These are phyloP conservation scores for Syncephalastrum racemosum DNA, from an alignment of 371 early-diverging fungal genomes.

Conservation along the genomic window DNA sequence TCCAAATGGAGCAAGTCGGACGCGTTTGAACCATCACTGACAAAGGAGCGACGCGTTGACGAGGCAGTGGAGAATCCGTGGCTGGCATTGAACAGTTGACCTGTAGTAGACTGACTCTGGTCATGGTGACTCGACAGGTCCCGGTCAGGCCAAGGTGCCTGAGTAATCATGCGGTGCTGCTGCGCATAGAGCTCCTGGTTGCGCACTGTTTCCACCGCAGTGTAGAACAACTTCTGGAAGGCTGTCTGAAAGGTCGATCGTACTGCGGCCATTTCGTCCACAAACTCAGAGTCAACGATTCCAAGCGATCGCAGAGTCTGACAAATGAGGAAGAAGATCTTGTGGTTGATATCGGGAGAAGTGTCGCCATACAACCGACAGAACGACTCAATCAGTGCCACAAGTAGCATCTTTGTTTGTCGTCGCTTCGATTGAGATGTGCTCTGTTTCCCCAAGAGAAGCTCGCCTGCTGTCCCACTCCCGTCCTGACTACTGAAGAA, in stretches of 20 bases:
- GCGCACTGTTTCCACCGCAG: slow-evolving; percentile 73
- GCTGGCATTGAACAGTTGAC: too few species aligned
- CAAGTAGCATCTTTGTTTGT: slow-evolving; percentile 75
- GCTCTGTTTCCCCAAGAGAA: too few species aligned
- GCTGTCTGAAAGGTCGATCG: slow-evolving; percentile 80
- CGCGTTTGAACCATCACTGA: too few species aligned
- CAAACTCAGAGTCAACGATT: slow-evolving; percentile 81
- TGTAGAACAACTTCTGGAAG: slow-evolving; percentile 77
- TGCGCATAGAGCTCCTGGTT: slow-evolving; percentile 12
- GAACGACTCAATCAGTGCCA: slow-evolving; percentile 80
- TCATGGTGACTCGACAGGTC: too few species aligned
- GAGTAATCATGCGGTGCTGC: not conserved
- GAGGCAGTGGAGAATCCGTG: too few species aligned
- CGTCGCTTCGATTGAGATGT: slow-evolving; percentile 34
- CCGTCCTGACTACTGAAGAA: too few species aligned
- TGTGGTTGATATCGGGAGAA: slow-evolving; percentile 75
- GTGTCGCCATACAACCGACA: slow-evolving; percentile 81
- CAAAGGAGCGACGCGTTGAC: too few species aligned
- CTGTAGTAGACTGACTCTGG: too few species aligned
- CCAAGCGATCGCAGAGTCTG: slow-evolving; percentile 66
- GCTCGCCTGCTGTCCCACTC: too few species aligned
- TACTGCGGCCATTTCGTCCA: slow-evolving; percentile 73
- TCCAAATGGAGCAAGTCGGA: slow-evolving; percentile 7
- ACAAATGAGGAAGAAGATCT: slow-evolving; percentile 78
- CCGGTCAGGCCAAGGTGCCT: too few species aligned